Evolutionary conservation across 805 yeast species (phyloP), one percentile per base, ranked within the genome.

Genomic region (Jamesozyma spencerorum): DNA sequence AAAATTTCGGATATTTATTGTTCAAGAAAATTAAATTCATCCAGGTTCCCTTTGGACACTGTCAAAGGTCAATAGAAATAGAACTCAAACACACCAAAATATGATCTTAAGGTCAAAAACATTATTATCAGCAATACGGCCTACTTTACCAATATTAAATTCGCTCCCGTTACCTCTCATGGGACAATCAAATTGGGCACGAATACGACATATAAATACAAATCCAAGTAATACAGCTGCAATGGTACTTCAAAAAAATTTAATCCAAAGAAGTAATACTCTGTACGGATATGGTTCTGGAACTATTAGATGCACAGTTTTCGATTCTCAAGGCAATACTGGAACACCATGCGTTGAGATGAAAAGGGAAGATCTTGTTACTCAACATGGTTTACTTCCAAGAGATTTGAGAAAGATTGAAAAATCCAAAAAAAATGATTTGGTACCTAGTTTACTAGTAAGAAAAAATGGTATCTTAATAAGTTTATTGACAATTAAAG

Each of bases 341-440:
- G 69, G 72, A 1, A 78, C 82, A 0, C 79, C 82, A 2, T 79
- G 90, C 1, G 72, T 78, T 34, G 83, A 79, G 52, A 78, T 81
- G 58, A 85, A 85, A 46, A 75, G 85, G 54, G 71, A 82, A 38
- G 79, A 78, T 40, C 73, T 90, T 44, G 69, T 90, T 8, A 69
- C 77, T 26, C 77, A 79, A 47, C 85, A 88, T 57, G 85, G 85
- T 11, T 61, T 90, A 19, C 75, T 83, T 43, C 96, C 97, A 0
- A 69, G 98, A 58, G 98, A 90, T 60, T 66, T 90, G 49, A 68
- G 98, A 17, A 90, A 88, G 55, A 80, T 90, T 39, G 97, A 90
- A 37, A 74, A 84, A 42, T 80, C 81, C 1, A 52, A 53, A 62
- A 75, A 47, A 58, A 77, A 51, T 31, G 64, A 58, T 43, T 81